A percentile compares a stretch with the other conserved stretches of the same genome.
phyloP scores from a whole-genome alignment of 768 basidiomycete species.

The Suillus spraguei region DNA sequence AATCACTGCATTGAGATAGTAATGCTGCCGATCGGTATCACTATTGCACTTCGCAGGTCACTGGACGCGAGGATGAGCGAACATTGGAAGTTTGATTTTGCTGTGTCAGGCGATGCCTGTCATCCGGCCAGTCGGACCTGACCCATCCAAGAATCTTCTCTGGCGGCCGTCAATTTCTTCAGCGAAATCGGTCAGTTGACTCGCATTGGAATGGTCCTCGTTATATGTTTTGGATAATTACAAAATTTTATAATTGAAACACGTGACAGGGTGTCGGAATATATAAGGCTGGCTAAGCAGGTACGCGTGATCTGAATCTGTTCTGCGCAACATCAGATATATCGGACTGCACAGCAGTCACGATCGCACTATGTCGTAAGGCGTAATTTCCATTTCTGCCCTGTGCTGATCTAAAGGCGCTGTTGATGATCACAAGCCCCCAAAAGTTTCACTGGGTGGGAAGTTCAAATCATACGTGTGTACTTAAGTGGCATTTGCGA shows the following conservation, averaged over 20 bases:
- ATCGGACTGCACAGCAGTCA: background rate
- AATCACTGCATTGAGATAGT: background rate
- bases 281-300: background rate
- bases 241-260: background rate
- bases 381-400: background rate
- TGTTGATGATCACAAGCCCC: background rate
- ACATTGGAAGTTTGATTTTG: background rate
- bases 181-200: background rate
- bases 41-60: background rate
- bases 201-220: background rate
- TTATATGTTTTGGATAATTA: background rate
- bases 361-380: background rate
- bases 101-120: background rate
- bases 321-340: background rate
- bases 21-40: background rate
- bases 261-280: background rate
- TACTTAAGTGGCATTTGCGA: background rate
- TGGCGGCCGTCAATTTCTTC: background rate
- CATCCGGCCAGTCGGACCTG: background rate
- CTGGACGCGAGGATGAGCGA: background rate
- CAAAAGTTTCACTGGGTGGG: too few relatives aligned
- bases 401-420: background rate
- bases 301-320: background rate
- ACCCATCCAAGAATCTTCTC: background rate
- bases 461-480: background rate